phyloP scores from a whole-genome alignment of 805 yeast species.

The Pichia scutulata region DNA sequence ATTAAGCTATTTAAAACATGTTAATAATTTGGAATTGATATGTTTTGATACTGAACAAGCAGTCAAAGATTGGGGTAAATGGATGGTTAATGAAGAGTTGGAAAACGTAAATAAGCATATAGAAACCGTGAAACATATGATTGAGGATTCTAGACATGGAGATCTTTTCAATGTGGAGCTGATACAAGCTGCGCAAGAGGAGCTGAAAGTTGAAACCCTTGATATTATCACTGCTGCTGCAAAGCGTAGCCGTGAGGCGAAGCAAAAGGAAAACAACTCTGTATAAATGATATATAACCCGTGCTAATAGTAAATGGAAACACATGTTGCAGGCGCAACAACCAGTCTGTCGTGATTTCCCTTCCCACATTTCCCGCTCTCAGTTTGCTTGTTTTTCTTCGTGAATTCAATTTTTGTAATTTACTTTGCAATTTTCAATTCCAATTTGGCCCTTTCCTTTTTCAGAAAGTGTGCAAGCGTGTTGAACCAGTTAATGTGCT shows the following conservation, averaged over 20 bases:
- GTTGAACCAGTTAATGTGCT: background rate
- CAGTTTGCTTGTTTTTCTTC: too few relatives aligned
- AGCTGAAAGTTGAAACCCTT: constrained; percentile 25
- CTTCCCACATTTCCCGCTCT: too few relatives aligned
- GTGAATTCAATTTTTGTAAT: background rate
- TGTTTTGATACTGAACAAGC: constrained; percentile 32
- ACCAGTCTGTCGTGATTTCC: too few relatives aligned
- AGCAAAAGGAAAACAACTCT: background rate
- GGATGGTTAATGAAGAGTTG: constrained; percentile 13
- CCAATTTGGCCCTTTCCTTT: too few relatives aligned
- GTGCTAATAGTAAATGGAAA: background rate
- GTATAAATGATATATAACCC: background rate
- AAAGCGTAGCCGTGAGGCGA: constrained; percentile 12
- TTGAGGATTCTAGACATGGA: constrained; percentile 25
- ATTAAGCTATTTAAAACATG: constrained; percentile 55
- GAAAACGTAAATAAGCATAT: constrained; percentile 16
- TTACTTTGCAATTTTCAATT: background rate
- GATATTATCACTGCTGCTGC: constrained; percentile 25
- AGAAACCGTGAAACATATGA: constrained; percentile 22
- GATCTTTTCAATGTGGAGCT: constrained; percentile 23
- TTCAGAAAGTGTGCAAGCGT: too few relatives aligned
- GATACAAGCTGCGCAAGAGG: constrained; percentile 30
- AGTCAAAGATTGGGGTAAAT: constrained; percentile 18
- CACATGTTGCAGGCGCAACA: background rate
- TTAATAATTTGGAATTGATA: constrained; percentile 47